Conservation (phyloP, 768 basidiomycete species). For the Phaeotremella skinneri region DNA sequence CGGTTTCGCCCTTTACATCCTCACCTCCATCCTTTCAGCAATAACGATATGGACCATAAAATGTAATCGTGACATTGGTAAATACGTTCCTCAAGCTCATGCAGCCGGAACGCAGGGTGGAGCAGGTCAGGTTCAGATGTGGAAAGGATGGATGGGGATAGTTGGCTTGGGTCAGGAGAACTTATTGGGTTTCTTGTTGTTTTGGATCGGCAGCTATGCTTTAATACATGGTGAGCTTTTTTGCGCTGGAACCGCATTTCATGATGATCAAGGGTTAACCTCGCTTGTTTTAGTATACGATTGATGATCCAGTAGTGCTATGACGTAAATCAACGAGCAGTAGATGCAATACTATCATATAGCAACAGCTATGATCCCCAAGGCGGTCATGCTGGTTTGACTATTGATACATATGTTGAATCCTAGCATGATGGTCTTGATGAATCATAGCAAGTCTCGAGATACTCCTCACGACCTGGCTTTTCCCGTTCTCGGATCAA, state of each 20-base stretch:
- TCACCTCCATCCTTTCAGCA: conserved; percentile 67
- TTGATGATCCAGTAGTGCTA: background rate
- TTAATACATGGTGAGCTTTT: conserved; percentile 46
- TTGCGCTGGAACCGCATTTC: background rate
- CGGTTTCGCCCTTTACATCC: conserved; percentile 75
- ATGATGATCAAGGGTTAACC: background rate
- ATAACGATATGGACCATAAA: conserved; percentile 66
- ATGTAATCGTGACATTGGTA: conserved; percentile 58
- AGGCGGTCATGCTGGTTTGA: background rate
- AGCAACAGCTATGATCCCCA: background rate
- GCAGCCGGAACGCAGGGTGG: conserved; percentile 4
- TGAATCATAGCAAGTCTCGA: background rate
- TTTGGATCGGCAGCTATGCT: conserved; percentile 89
- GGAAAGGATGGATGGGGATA: conserved; percentile 58
- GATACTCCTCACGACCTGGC: conserved; percentile 2
- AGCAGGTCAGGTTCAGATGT: conserved; percentile 37
- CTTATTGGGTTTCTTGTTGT: conserved; percentile 81
- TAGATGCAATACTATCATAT: background rate
- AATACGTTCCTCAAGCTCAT: conserved; percentile 43
- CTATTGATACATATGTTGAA: background rate
- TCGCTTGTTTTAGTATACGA: conserved; percentile 1
- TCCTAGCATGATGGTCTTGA: background rate
- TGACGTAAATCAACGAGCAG: background rate
- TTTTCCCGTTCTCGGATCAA: conserved; percentile 26
- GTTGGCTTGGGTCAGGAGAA: conserved; percentile 87